phyloP scores from a whole-genome alignment of 2,329 filamentous ascomycete species.

The Catunica adiposa region DNA sequence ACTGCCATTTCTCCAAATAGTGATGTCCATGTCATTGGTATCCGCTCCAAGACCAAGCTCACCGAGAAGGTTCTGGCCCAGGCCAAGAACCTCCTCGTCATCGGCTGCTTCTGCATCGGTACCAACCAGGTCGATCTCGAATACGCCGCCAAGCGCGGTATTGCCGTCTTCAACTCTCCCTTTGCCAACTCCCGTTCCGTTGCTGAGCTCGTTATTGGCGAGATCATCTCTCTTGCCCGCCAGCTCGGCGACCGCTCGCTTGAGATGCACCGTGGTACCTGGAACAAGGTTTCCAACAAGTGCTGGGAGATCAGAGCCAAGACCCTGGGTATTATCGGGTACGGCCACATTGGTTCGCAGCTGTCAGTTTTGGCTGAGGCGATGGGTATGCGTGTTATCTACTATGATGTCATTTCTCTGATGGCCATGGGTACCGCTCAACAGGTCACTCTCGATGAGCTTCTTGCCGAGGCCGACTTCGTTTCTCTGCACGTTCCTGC shows the following conservation, averaged over 20 bases:
- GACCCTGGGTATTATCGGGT: conserved; percentile 86
- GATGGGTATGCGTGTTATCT: conserved; percentile 97
- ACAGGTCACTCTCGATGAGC: conserved; percentile 64
- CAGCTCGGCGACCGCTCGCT: conserved; percentile 85
- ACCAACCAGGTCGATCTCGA: conserved; percentile 88
- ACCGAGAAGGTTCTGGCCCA: conserved; percentile 68
- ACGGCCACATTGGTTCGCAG: conserved; percentile 93
- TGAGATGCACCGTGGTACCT: conserved; percentile 84
- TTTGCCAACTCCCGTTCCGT: conserved; percentile 97
- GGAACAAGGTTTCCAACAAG: conserved; percentile 94
- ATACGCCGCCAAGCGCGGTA: conserved; percentile 67
- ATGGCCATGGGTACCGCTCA: conserved; percentile 84
- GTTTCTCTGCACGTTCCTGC: conserved; percentile 91
- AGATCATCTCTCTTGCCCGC: conserved; percentile 81
- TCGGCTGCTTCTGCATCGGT: conserved; percentile 98
- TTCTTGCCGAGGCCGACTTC: conserved; percentile 73
- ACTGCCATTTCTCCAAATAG: conserved; percentile 27
- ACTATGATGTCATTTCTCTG: conserved; percentile 85
- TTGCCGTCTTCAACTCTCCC: conserved; percentile 97
- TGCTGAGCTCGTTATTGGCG: conserved; percentile 84
- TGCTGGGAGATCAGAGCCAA: conserved; percentile 99
- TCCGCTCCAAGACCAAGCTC: conserved; percentile 94
- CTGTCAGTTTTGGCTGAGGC: conserved; percentile 88
- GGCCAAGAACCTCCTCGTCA: conserved; percentile 85
- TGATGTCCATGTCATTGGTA: conserved; percentile 92